Conservation (phyloP, 2,329 filamentous ascomycete species). For the Endocalyx cinctus region DNA sequence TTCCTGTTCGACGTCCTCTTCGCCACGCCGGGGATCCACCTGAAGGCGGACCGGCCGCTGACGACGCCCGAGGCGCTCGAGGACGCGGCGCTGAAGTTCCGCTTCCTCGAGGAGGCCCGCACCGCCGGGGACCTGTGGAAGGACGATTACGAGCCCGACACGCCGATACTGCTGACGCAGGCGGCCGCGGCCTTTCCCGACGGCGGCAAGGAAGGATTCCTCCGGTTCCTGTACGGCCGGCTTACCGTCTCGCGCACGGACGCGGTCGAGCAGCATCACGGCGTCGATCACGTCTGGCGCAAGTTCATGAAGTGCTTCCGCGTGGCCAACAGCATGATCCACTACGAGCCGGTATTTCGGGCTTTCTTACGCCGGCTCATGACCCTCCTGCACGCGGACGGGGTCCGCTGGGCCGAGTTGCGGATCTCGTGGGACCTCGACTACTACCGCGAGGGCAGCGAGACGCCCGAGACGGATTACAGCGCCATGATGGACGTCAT, state of each 20-base stretch:
- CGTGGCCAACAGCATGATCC: conserved; percentile 69
- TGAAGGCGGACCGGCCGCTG: conserved; percentile 58
- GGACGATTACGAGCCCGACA: conserved; percentile 53
- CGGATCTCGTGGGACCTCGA: conserved; percentile 67
- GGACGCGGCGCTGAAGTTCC: conserved; percentile 56
- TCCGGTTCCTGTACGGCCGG: conserved; percentile 70
- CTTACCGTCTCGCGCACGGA: conserved; percentile 69
- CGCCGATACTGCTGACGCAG: conserved; percentile 52
- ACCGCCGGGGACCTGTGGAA: conserved; percentile 59
- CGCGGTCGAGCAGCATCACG: conserved; percentile 74
- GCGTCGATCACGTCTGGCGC: conserved; percentile 77
- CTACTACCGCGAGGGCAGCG: conserved; percentile 61
- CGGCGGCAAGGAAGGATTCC: conserved; percentile 66
- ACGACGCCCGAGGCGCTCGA: conserved; percentile 47
- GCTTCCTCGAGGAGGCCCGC: conserved; percentile 45
- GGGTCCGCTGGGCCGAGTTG: conserved; percentile 80
- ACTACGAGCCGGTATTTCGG: conserved; percentile 87
- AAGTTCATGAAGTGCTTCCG: conserved; percentile 75
- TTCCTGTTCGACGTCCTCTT: conserved; percentile 72
- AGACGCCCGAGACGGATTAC: conserved; percentile 63
- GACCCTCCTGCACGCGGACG: conserved; percentile 68
- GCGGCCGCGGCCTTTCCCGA: conserved; percentile 73
- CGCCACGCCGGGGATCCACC: conserved; percentile 67
- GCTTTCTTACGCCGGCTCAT: conserved; percentile 70
- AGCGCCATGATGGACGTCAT: conserved; percentile 67